Evolutionary conservation across 768 basidiomycete genomes (phyloP).

Genomic region (Auricularia sp.): DNA sequence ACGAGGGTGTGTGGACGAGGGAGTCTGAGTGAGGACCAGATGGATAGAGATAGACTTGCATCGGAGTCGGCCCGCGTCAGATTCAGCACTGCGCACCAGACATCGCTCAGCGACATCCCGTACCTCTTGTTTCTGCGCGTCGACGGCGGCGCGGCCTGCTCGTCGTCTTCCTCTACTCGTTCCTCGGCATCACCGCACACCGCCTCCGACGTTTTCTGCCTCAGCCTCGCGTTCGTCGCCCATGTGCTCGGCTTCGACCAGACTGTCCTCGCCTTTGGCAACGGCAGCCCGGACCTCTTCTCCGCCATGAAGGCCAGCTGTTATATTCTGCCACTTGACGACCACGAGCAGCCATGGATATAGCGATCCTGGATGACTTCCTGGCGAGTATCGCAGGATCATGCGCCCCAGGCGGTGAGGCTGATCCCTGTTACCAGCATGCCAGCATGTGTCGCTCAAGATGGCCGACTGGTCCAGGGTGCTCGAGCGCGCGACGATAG

Average conservation of each 20-base stretch:
- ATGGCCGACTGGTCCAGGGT: constrained; percentile 45
- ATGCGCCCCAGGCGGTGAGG: constrained; percentile 15
- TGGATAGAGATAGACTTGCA: too few relatives aligned
- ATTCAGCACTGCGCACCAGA: constrained; percentile 38
- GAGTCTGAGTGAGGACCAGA: too few relatives aligned
- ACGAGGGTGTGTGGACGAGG: too few relatives aligned
- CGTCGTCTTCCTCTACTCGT: constrained; percentile 92
- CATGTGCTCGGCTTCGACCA: constrained; percentile 79
- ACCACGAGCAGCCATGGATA: constrained; percentile 2
- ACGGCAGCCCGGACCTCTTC: constrained; percentile 93
- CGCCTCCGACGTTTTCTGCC: constrained; percentile 87
- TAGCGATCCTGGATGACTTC: constrained; percentile 57
- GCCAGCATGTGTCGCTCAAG: constrained; percentile 33
- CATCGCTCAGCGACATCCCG: constrained; percentile 51
- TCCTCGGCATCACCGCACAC: constrained; percentile 77
- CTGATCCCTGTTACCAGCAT: constrained; percentile 57
- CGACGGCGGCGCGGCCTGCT: constrained; percentile 36
- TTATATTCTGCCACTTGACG: too few relatives aligned
- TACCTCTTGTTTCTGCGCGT: constrained; percentile 61
- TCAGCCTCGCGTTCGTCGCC: constrained; percentile 86
- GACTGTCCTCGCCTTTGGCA: constrained; percentile 90
- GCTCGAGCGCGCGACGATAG: constrained; percentile 21
- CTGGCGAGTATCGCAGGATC: constrained; percentile 8
- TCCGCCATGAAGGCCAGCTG: constrained; percentile 64
- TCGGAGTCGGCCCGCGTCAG: too few relatives aligned